Percentiles rank a stretch among this genome's conserved stretches.
Evolutionary conservation across 2,329 filamentous ascomycete genomes (phyloP).

Genomic region (Penicillium sp.): DNA sequence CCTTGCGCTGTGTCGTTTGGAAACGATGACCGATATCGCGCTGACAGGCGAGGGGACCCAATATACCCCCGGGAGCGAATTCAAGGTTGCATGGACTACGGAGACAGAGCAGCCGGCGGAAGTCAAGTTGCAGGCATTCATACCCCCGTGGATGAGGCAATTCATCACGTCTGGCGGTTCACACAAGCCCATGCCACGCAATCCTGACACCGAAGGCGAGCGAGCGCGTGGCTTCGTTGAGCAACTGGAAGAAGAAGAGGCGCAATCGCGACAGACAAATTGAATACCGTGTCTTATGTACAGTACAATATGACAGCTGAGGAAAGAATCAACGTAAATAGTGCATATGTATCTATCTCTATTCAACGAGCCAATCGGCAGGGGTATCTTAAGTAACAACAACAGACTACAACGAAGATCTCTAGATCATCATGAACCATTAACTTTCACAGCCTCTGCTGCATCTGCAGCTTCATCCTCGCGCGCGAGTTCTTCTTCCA

Average conservation of each 20-base stretch:
- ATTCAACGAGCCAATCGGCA: slow-evolving; percentile 6
- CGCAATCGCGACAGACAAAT: slow-evolving; percentile 22
- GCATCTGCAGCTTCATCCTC: slow-evolving; percentile 44
- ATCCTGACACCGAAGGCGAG: slow-evolving; percentile 25
- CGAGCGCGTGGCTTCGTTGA: slow-evolving; percentile 36
- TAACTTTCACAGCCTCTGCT: slow-evolving; percentile 23
- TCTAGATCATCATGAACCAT: slow-evolving; percentile 4
- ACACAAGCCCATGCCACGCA: slow-evolving; percentile 31
- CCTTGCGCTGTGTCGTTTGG: slow-evolving; percentile 76
- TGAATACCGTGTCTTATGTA: slow-evolving; percentile 9
- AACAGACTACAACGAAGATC: too few relatives aligned
- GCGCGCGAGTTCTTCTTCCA: slow-evolving; percentile 50
- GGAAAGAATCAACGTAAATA: slow-evolving; percentile 19
- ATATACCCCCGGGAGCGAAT: slow-evolving; percentile 58
- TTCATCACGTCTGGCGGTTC: slow-evolving; percentile 37
- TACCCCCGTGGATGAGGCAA: slow-evolving; percentile 66
- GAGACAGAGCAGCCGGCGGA: slow-evolving; percentile 42
- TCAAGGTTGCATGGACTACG: slow-evolving; percentile 50
- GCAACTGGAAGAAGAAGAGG: slow-evolving; percentile 34
- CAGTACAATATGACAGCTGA: background rate
- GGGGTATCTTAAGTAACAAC: background rate
- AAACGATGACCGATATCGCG: slow-evolving; percentile 78
- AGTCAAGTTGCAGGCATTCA: slow-evolving; percentile 67
- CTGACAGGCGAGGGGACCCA: slow-evolving; percentile 61
- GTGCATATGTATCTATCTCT: slow-evolving; percentile 14